Evolutionary conservation across 352 stramenopile genomes (phyloP), one percentile per base, ranked within the genome.

Genomic region (Phytophthora aleatoria): DNA sequence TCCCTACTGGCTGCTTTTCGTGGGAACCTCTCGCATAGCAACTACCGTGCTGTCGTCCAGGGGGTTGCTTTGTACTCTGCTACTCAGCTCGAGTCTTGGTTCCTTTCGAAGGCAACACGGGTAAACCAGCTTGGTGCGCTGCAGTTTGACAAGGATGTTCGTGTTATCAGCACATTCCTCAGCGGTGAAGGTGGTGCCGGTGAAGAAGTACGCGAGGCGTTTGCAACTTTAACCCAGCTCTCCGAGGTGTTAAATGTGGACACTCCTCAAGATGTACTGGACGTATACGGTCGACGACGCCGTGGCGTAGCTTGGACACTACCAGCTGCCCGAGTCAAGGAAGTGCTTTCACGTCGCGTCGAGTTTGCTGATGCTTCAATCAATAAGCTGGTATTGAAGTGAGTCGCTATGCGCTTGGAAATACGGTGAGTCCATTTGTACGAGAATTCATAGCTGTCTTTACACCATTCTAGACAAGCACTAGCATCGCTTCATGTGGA

Each of bases 121-220:
- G 88, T 95, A 61, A 93, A 89, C 27, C 86, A 92, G 61, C 82
- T 96, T 26, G 88, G 88, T 15, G 86, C 88, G 20, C 68, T 96
- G 3, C 88, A 96, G 51, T 90, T 95, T 16, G 88, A 96, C 65
- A 96, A 96, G 61, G 88, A 96, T 57, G 31, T 96, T 50, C 86
- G 88, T 48, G 74, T 92, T 41, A 62, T 96, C 10, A 81, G 52
- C 24, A 78, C 63, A 10, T 90, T 91, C 69, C 89, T 96, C 51
- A 74, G 57, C 16, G 52, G 43, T 48, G 70, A 78, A 74, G 57
- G 66, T 57, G 67, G 74, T 39, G 73, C 81, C 27, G 61, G 56
- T 6, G 77, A 81, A 61, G 72, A 92, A 53, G 73, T 81, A 39
- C 81, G 81, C 50, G 71, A 82, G 35, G 61, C 66, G 7, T 93